phyloP scores from a whole-genome alignment of 257 asterid genomes.

The Nicotiana benthamiana region DNA sequence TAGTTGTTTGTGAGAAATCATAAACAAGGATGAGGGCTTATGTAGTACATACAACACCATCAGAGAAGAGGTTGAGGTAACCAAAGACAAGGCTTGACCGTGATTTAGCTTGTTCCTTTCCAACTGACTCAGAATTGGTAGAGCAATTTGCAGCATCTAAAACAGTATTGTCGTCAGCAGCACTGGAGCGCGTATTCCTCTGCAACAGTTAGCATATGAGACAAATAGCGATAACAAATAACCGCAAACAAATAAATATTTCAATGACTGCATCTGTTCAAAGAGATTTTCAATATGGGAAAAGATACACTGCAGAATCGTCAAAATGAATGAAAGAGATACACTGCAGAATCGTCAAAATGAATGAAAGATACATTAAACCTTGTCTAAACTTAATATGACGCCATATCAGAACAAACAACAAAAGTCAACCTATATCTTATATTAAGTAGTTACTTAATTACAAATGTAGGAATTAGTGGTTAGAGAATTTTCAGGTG shows the following conservation, averaged over 20 bases:
- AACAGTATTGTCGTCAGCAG: slow-evolving; percentile 28
- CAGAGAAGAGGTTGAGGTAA: slow-evolving; percentile 91
- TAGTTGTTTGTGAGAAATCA: background rate
- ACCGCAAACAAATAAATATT: background rate
- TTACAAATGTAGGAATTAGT: background rate
- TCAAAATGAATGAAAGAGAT: too few relatives aligned
- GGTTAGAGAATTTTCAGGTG: background rate
- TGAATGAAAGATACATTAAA: background rate
- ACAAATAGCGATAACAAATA: background rate
- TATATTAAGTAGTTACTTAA: background rate
- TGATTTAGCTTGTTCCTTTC: slow-evolving; percentile 40
- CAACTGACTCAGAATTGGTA: slow-evolving; percentile 14
- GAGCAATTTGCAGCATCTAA: slow-evolving; percentile 24
- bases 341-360: background rate
- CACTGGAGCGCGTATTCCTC: slow-evolving; percentile 43
- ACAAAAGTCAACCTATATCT: background rate
- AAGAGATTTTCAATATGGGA: background rate
- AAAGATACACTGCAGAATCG: background rate
- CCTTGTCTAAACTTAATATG: background rate
- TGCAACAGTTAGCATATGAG: slow-evolving; percentile 27
- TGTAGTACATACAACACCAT: slow-evolving; percentile 77
- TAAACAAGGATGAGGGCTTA: background rate
- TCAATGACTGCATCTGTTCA: background rate
- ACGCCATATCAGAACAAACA: background rate
- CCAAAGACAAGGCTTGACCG: slow-evolving; percentile 85